Conservation (phyloP, 164 flowering plant species). For the Houttuynia cordata region DNA sequence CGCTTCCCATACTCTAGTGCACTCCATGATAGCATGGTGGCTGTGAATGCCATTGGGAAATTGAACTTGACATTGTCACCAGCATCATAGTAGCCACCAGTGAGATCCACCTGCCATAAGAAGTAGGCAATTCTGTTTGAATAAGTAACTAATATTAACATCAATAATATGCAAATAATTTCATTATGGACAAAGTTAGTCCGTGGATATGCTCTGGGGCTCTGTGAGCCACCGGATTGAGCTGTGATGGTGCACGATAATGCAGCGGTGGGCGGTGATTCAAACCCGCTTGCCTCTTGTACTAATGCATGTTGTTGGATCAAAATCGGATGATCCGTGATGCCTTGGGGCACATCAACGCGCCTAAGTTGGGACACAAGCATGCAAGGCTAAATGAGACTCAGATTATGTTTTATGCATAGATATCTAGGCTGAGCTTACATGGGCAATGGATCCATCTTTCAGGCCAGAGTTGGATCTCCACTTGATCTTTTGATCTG, state of each 20-base stretch:
- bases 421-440: slow-evolving; percentile 10
- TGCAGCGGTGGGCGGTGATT: too few species aligned
- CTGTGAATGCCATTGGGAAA: slow-evolving; percentile 87
- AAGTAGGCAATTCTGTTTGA: not conserved
- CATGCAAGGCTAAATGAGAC: too few species aligned
- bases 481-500: slow-evolving; percentile 40
- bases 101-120: slow-evolving; percentile 53
- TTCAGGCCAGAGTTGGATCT: slow-evolving; percentile 45
- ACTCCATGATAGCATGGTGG: slow-evolving; percentile 91
- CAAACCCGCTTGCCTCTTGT: too few species aligned
- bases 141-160: not conserved
- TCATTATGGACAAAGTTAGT: too few species aligned
- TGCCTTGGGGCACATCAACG: too few species aligned
- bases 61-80: slow-evolving; percentile 95
- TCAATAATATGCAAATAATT: not conserved
- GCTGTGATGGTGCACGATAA: too few species aligned
- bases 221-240: too few species aligned
- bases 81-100: slow-evolving; percentile 89
- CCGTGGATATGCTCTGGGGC: too few species aligned
- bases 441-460: slow-evolving; percentile 45
- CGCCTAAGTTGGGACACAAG: too few species aligned
- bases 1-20: slow-evolving; percentile 52
- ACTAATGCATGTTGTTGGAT: too few species aligned
- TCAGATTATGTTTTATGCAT: too few species aligned
- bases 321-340: too few species aligned